These are phyloP conservation scores for Nicotiana sylvestris DNA, from an alignment of 257 asterid genomes.

Conservation along the genomic window DNA sequence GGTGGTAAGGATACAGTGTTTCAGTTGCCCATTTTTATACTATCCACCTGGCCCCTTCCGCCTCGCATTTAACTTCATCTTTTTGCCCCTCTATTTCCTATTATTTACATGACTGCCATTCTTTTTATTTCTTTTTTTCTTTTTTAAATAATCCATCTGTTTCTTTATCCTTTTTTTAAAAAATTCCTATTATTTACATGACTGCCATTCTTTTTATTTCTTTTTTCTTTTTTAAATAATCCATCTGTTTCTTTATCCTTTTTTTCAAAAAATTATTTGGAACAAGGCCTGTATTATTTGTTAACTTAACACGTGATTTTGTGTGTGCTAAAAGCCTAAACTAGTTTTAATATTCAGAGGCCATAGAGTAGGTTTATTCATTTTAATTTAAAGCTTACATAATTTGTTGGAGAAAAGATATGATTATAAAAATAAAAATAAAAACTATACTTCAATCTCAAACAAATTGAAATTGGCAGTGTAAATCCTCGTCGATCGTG, in stretches of 20 bases:
- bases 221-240: neutral
- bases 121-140: too few relatives aligned
- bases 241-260: neutral
- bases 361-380: neutral
- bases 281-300: neutral
- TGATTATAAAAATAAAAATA: neutral
- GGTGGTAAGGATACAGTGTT: slow-evolving; percentile 39
- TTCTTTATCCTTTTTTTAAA: too few relatives aligned
- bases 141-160: neutral
- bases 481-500: too few relatives aligned
- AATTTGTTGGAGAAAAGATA: neutral
- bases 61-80: neutral
- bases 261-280: neutral
- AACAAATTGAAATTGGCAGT: too few relatives aligned
- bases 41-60: slow-evolving; percentile 22
- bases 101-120: neutral
- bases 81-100: neutral
- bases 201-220: too few relatives aligned
- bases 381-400: neutral
- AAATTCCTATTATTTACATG: too few relatives aligned
- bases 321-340: neutral
- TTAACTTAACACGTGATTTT: neutral
- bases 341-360: neutral
- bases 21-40: slow-evolving; percentile 37
- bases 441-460: too few relatives aligned